These are phyloP conservation scores for Aquanectria penicillioides DNA, from an alignment of 2,329 filamentous ascomycete genomes.

Conservation along the genomic window DNA sequence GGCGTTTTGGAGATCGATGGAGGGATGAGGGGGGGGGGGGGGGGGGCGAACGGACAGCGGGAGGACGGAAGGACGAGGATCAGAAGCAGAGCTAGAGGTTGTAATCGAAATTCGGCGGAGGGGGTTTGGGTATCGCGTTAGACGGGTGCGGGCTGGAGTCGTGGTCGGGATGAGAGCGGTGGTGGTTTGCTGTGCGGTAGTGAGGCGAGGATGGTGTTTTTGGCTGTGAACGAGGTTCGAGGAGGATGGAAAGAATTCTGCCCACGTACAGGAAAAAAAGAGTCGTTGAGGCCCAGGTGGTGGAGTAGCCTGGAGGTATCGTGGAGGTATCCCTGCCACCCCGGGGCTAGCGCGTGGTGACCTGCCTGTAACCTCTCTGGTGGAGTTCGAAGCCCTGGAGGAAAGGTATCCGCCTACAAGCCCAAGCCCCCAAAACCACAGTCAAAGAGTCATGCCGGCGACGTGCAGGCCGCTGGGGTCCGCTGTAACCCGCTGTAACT, in stretches of 20 bases:
- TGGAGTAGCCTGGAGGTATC: slow-evolving; percentile 10
- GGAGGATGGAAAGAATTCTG: slow-evolving; percentile 26
- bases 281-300: slow-evolving; percentile 14
- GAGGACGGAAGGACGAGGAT: slow-evolving; percentile 1
- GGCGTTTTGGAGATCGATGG: slow-evolving; percentile 1
- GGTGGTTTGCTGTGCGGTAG: slow-evolving; percentile 9
- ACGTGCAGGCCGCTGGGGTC: slow-evolving; percentile 10
- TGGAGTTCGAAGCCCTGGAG: slow-evolving; percentile 14
- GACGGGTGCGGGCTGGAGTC: slow-evolving; percentile 3
- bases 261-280: slow-evolving; percentile 18
- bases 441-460: slow-evolving; percentile 9
- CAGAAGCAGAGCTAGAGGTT: not conserved
- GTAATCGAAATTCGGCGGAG: slow-evolving; percentile 6
- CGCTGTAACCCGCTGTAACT: slow-evolving; percentile 12
- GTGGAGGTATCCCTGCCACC: slow-evolving; percentile 1
- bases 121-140: slow-evolving; percentile 13
- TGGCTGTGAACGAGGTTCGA: slow-evolving; percentile 22
- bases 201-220: slow-evolving; percentile 25
- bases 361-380: slow-evolving; percentile 1
- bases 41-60: slow-evolving; percentile 13
- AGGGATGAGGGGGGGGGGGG: slow-evolving; percentile 15
- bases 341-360: not conserved
- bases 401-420: slow-evolving; percentile 4
- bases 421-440: not conserved
- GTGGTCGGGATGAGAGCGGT: not conserved